Conservation (phyloP, 495 filamentous ascomycete genomes). For the Penicillium mononematosum region DNA sequence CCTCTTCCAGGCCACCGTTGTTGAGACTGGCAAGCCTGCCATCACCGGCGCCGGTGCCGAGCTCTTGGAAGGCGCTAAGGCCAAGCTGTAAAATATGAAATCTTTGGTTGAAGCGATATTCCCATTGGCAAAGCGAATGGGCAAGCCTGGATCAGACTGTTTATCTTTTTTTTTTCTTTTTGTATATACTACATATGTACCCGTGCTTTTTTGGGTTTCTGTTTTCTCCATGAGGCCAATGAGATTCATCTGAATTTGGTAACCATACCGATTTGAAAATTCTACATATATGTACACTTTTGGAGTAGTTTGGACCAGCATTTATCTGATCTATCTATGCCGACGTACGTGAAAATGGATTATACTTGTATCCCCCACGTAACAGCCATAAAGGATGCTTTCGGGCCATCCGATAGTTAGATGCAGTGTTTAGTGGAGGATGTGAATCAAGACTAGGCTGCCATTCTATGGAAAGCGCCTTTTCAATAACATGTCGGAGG, state of each 20-base stretch:
- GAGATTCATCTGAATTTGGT: background rate
- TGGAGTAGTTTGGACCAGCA: too few relatives aligned
- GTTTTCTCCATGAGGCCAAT: conserved; percentile 9
- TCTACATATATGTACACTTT: too few relatives aligned
- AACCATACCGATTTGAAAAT: too few relatives aligned
- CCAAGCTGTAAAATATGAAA: conserved; percentile 56
- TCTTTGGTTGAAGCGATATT: conserved; percentile 27
- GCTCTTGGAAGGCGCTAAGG: conserved; percentile 60
- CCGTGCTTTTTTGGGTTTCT: conserved; percentile 1
- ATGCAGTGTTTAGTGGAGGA: too few relatives aligned
- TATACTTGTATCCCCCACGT: too few relatives aligned
- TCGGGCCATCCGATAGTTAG: too few relatives aligned
- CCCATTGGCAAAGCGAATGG: conserved; percentile 17
- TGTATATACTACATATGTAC: conserved; percentile 25
- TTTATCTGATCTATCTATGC: too few relatives aligned
- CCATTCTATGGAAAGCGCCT: too few relatives aligned
- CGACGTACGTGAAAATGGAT: too few relatives aligned
- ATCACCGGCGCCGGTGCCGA: conserved; percentile 88
- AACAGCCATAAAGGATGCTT: too few relatives aligned
- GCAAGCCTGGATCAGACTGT: conserved; percentile 20
- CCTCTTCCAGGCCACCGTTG: conserved; percentile 89
- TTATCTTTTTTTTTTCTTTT: conserved; percentile 13
- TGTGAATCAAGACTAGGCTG: too few relatives aligned
- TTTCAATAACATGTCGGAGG: too few relatives aligned
- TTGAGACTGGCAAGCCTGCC: conserved; percentile 93